Evolutionary conservation across 225 moss, liverwort and hornwort genomes (phyloP).

Genomic region (Lunularia cruciata): DNA sequence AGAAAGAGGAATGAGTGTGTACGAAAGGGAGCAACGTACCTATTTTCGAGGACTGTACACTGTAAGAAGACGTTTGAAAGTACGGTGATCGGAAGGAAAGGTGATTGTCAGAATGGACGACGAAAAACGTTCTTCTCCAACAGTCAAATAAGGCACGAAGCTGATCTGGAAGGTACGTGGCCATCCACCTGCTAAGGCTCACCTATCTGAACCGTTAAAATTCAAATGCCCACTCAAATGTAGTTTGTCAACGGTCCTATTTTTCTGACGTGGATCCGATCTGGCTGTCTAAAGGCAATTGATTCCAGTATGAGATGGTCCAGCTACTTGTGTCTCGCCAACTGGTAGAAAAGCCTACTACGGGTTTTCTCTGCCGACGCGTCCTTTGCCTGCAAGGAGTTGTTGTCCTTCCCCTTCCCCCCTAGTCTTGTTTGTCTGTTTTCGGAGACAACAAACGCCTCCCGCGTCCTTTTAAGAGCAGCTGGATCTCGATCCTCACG

Average conservation of each 20-base stretch:
- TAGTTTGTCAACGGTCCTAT: conserved; percentile 39
- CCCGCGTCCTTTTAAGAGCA: background rate
- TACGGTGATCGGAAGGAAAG: too few species aligned
- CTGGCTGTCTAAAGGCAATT: background rate
- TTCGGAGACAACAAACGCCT: background rate
- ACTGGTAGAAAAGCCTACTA: background rate
- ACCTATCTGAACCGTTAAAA: conserved; percentile 24
- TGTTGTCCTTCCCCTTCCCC: background rate
- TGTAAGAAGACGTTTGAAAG: too few species aligned
- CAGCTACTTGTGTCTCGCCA: background rate
- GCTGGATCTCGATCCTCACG: background rate
- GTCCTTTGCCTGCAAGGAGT: background rate
- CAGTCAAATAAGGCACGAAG: background rate
- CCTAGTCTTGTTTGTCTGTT: background rate
- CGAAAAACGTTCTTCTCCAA: too few species aligned
- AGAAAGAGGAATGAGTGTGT: too few species aligned
- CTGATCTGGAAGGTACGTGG: conserved; percentile 8
- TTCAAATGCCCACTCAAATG: conserved; percentile 24
- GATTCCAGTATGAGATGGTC: background rate
- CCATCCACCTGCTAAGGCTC: background rate
- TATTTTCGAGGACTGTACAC: too few species aligned
- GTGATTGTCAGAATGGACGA: too few species aligned
- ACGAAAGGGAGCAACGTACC: too few species aligned
- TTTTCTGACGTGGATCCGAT: conserved; percentile 22
- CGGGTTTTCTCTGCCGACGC: background rate